These are phyloP conservation scores for Cryptosporidium sp. DNA, from an alignment of 169 alveolate genomes.

Conservation along the genomic window DNA sequence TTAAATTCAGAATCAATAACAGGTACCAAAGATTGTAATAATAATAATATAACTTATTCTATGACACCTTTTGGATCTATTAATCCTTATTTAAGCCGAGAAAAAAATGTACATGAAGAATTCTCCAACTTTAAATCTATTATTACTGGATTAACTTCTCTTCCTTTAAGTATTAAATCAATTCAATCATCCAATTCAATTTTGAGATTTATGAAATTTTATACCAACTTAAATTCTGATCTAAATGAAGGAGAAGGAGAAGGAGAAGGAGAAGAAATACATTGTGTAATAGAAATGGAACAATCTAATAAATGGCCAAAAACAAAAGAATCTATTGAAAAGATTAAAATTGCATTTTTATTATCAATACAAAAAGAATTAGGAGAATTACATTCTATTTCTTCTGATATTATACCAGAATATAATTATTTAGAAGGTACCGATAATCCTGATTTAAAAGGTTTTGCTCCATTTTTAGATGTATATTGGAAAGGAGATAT, in stretches of 20 bases:
- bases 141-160: slow-evolving; percentile 31
- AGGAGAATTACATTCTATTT: slow-evolving; percentile 16
- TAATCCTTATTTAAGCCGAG: not conserved
- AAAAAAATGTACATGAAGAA: slow-evolving; percentile 24
- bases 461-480: slow-evolving; percentile 55
- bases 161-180: slow-evolving; percentile 60
- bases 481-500: slow-evolving; percentile 33
- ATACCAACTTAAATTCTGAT: not conserved
- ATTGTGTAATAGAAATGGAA: slow-evolving; percentile 69
- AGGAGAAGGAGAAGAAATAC: not conserved
- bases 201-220: slow-evolving; percentile 51
- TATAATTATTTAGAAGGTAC: not conserved
- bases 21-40: not conserved
- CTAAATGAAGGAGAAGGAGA: not conserved
- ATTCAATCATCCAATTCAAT: slow-evolving; percentile 19
- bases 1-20: not conserved
- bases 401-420: slow-evolving; percentile 54
- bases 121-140: slow-evolving; percentile 33
- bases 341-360: slow-evolving; percentile 58
- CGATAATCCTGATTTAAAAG: not conserved
- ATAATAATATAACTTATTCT: not conserved
- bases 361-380: slow-evolving; percentile 48
- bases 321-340: slow-evolving; percentile 42
- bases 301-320: slow-evolving; percentile 70
- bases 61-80: slow-evolving; percentile 43